A percentile compares a stretch with the other conserved stretches of the same genome.
Conservation (phyloP, 2,329 filamentous ascomycete species). For the Colletotrichum graminicola region DNA sequence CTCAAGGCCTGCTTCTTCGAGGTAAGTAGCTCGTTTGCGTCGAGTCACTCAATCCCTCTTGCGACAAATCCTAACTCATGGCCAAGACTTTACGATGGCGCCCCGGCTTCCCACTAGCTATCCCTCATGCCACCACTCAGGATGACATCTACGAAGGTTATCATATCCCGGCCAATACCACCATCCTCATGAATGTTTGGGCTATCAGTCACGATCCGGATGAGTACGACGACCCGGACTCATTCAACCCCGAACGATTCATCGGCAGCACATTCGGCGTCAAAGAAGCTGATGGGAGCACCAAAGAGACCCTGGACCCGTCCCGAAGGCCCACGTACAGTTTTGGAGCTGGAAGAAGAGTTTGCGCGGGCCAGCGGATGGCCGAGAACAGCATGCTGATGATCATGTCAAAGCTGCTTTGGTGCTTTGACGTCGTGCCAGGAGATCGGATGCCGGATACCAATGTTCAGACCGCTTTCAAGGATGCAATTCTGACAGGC, state of each 20-base stretch:
- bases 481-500: slow-evolving; percentile 17
- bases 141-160: slow-evolving; percentile 64
- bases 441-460: slow-evolving; percentile 27
- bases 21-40: slow-evolving; percentile 44
- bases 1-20: slow-evolving; percentile 44
- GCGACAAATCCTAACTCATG: neutral
- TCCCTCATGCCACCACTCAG: slow-evolving; percentile 61
- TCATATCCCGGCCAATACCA: slow-evolving; percentile 61
- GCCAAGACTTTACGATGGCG: slow-evolving; percentile 50
- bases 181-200: slow-evolving; percentile 54
- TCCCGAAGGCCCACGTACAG: slow-evolving; percentile 49
- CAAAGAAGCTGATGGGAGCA: neutral
- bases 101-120: slow-evolving; percentile 52
- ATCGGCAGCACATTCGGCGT: slow-evolving; percentile 18
- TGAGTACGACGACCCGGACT: slow-evolving; percentile 45
- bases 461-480: slow-evolving; percentile 10
- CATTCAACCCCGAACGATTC: slow-evolving; percentile 48
- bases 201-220: slow-evolving; percentile 46
- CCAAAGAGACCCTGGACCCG: slow-evolving; percentile 15
- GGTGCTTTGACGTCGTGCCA: slow-evolving; percentile 59
- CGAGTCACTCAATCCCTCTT: fast-evolving
- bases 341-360: slow-evolving; percentile 62
- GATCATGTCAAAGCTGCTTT: slow-evolving; percentile 57
- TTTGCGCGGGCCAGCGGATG: slow-evolving; percentile 63
- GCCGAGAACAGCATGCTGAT: slow-evolving; percentile 59